phyloP scores from a whole-genome alignment of 495 filamentous ascomycete genomes.

The Aspergillus sparsus region DNA sequence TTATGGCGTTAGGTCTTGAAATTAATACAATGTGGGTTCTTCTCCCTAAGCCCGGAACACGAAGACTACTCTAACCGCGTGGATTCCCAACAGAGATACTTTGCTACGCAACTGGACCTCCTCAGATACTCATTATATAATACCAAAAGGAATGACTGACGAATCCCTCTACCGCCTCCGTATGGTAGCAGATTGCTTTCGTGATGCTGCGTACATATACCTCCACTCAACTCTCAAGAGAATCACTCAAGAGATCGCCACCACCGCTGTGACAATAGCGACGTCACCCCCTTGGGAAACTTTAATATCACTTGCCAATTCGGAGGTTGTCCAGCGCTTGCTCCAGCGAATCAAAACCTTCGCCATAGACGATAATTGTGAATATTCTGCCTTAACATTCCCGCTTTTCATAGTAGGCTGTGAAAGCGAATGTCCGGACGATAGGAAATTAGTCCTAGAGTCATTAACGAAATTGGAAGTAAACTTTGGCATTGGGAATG shows the following conservation, averaged over 20 bases:
- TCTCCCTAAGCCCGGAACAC: not conserved
- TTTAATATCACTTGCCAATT: slow-evolving; percentile 35
- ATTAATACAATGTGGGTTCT: slow-evolving; percentile 39
- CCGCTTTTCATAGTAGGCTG: slow-evolving; percentile 46
- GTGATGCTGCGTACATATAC: slow-evolving; percentile 45
- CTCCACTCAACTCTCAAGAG: slow-evolving; percentile 44
- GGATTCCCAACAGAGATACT: slow-evolving; percentile 32
- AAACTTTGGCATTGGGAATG: slow-evolving; percentile 50
- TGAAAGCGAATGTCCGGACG: slow-evolving; percentile 30
- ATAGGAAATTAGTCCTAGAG: slow-evolving; percentile 32
- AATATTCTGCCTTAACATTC: slow-evolving; percentile 48
- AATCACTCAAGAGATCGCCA: slow-evolving; percentile 23
- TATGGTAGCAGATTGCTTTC: slow-evolving; percentile 49
- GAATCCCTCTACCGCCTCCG: slow-evolving; percentile 39
- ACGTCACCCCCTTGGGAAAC: slow-evolving; percentile 4
- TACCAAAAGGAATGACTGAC: slow-evolving; percentile 36
- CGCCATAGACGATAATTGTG: slow-evolving; percentile 41
- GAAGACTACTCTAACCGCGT: not conserved
- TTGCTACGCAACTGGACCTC: slow-evolving; percentile 42
- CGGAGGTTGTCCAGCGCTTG: slow-evolving; percentile 32
- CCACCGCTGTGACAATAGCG: not conserved
- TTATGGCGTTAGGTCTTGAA: slow-evolving; percentile 29
- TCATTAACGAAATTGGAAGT: slow-evolving; percentile 35
- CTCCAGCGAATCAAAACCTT: slow-evolving; percentile 32
- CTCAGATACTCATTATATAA: slow-evolving; percentile 32